phyloP scores from a whole-genome alignment of 768 basidiomycete species.

The Heimioporus sp. region DNA sequence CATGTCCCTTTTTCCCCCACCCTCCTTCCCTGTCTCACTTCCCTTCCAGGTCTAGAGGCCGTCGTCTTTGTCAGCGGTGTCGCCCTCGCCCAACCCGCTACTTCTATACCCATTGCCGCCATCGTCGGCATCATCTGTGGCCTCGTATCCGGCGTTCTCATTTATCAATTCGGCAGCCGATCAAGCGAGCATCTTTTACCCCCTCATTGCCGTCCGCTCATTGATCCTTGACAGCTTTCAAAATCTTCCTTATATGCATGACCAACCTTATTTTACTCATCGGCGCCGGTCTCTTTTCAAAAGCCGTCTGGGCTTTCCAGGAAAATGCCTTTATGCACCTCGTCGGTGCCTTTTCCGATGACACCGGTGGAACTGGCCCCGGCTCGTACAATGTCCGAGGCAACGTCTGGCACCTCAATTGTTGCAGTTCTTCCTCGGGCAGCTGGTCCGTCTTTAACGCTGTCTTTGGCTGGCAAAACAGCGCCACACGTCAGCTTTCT shows the following conservation, averaged over 20 bases:
- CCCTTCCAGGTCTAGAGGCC: conserved; percentile 67
- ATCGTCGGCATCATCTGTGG: conserved; percentile 84
- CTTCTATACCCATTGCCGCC: conserved; percentile 86
- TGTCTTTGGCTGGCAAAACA: conserved; percentile 88
- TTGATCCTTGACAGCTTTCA: conserved; percentile 49
- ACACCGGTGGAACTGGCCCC: conserved; percentile 68
- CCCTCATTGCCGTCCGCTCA: not conserved
- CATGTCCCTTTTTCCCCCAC: conserved; percentile 13
- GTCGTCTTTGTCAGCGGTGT: conserved; percentile 95
- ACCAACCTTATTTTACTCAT: conserved; percentile 91
- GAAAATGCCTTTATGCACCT: conserved; percentile 60
- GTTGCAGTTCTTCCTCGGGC: conserved; percentile 58
- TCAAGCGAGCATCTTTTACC: conserved; percentile 46
- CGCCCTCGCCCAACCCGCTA: conserved; percentile 77
- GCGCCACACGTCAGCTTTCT: conserved; percentile 53
- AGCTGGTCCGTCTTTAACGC: conserved; percentile 85
- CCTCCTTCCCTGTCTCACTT: not conserved
- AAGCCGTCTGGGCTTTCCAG: conserved; percentile 72
- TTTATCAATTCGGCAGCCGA: conserved; percentile 79
- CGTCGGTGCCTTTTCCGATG: conserved; percentile 74
- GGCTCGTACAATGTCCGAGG: conserved; percentile 81
- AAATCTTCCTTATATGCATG: conserved; percentile 87
- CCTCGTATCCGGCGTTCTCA: conserved; percentile 65
- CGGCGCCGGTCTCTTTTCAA: conserved; percentile 90
- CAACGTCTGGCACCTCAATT: conserved; percentile 86